Evolutionary conservation across 768 basidiomycete genomes (phyloP).

Genomic region (Pleurotus cornucopiae): DNA sequence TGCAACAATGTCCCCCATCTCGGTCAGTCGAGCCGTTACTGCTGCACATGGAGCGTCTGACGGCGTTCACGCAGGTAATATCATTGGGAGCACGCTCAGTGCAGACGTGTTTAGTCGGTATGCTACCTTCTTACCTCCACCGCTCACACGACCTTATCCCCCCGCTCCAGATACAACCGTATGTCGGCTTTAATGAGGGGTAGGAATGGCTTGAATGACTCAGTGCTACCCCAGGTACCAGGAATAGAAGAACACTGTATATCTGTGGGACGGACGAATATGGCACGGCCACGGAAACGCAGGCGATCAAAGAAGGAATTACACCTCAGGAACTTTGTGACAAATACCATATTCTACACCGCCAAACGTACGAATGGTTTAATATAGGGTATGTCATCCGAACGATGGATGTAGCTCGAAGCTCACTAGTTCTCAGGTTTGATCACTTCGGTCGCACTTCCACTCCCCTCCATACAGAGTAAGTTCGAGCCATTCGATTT

Average conservation of each 20-base stretch:
- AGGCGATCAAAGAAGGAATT: slow-evolving; percentile 84
- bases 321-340: slow-evolving; percentile 81
- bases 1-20: slow-evolving; percentile 98
- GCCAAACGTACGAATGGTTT: slow-evolving; percentile 96
- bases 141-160: background rate
- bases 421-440: slow-evolving; percentile 47
- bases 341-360: slow-evolving; percentile 86
- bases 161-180: slow-evolving; percentile 54
- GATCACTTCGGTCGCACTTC: slow-evolving; percentile 97
- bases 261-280: slow-evolving; percentile 99
- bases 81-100: slow-evolving; percentile 93
- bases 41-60: slow-evolving; percentile 10
- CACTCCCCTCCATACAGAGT: slow-evolving; percentile 87
- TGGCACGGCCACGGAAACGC: slow-evolving; percentile 98
- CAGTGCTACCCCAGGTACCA: slow-evolving; percentile 40
- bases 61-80: slow-evolving; percentile 52
- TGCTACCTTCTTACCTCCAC: slow-evolving; percentile 23
- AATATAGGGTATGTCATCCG: slow-evolving; percentile 66
- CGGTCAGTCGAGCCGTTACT: slow-evolving; percentile 40
- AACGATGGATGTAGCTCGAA: too few relatives aligned
- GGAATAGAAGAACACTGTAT: slow-evolving; percentile 88
- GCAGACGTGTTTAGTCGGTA: slow-evolving; percentile 96
- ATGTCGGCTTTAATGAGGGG: slow-evolving; percentile 18
- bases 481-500: slow-evolving; percentile 17
- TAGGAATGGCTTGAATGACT: slow-evolving; percentile 5